Conservation (phyloP, 208 protist species). For the Wallacemonas collosoma region DNA sequence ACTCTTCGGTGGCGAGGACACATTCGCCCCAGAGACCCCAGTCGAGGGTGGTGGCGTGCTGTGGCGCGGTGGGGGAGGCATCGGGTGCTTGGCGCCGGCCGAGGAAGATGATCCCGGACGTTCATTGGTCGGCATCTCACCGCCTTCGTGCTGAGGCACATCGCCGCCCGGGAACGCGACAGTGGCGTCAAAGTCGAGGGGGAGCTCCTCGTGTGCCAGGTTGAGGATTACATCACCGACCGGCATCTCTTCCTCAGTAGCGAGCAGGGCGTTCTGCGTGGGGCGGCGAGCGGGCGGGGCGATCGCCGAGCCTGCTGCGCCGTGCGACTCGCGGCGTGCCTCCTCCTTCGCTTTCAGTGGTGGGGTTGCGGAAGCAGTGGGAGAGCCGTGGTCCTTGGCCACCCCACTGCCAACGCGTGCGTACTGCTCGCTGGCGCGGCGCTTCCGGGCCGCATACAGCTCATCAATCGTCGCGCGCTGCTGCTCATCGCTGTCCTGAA, state of each 20-base stretch:
- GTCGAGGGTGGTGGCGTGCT: constrained; percentile 14
- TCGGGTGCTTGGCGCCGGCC: neutral
- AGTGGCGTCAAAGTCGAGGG: constrained; percentile 15
- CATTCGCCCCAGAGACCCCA: constrained; percentile 26
- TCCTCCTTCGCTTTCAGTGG: constrained; percentile 4
- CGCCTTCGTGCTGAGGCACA: neutral
- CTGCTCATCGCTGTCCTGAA: constrained; percentile 42
- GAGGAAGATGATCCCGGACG: neutral
- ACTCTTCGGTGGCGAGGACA: constrained; percentile 13
- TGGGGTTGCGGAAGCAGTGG: neutral
- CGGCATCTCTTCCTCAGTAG: constrained; percentile 16
- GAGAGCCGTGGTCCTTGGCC: neutral
- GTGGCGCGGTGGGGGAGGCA: neutral
- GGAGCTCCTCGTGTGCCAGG: constrained; percentile 63
- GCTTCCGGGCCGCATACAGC: constrained; percentile 79
- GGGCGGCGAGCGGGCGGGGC: constrained; percentile 14
- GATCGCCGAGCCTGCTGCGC: neutral
- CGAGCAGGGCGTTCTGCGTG: neutral
- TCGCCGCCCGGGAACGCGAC: neutral
- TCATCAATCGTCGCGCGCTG: constrained; percentile 77
- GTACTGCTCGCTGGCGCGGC: constrained; percentile 24
- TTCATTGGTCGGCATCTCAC: constrained; percentile 8
- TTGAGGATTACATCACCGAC: constrained; percentile 69
- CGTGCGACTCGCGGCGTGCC: neutral
- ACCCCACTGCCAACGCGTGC: neutral